Evolutionary conservation across 768 basidiomycete species (phyloP), one percentile per base, ranked within the genome.

Genomic region (Tricholoma matsutake): DNA sequence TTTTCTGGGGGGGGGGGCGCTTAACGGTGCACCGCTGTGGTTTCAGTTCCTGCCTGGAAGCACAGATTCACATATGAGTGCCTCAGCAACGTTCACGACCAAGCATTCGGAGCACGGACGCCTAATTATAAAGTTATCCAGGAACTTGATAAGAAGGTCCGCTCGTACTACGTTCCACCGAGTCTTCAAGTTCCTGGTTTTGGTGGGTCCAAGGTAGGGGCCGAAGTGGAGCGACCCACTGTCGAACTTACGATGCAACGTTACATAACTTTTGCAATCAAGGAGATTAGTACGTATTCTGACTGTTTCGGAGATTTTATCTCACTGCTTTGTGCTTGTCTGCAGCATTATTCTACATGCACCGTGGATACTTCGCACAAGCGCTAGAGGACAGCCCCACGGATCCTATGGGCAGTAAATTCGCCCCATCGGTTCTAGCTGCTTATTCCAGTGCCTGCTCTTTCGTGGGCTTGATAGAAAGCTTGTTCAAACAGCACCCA

Each of bases 321-420:
- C 25, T 29, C 3, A 11, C 20, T 25, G 35, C 59, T 20, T 14
- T 56, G 54, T 41, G 49, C 61, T 62, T 57, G 31, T 37, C 25
- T 53, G 34, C 62, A 88, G 87, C 84, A 11, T 71, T 88, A 29
- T 87, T 89, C 67, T 89, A 89, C 65, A 85, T 90, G 79, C 87
- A 90, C 71, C 81, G 88, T 53, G 87, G 86, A 6, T 90, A 86
- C 76, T 90, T 90, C 67, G 87, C 86, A 1, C 83, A 84, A 59
- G 87, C 87, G 0, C 70, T 90, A 58, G 85, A 86, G 65, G 87
- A 88, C 62, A 80, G 71, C 59, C 83, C 86, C 0, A 73, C 71
- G 6, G 87, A 90, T 69, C 86, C 87, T 4, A 83, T 89, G 75
- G 83, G 85, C 3, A 86, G 86, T 76, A 87, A 83, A 68, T 90